Conservation (phyloP, 2,329 filamentous ascomycete species). For the Akanthomyces muscarius region DNA sequence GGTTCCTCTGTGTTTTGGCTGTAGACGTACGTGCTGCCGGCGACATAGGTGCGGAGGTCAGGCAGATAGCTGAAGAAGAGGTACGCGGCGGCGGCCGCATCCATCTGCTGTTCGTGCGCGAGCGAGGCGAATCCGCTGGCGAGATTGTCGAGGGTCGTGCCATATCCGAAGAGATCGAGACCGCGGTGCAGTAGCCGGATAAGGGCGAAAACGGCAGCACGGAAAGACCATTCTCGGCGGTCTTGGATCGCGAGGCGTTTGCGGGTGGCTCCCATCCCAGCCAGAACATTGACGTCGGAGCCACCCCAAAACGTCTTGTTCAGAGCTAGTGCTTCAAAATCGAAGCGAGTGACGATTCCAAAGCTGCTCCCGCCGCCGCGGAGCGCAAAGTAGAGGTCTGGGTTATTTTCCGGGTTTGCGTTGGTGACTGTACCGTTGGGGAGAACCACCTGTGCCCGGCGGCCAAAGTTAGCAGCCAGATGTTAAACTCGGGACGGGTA, state of each 20-base stretch:
- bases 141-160: neutral
- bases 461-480: no score
- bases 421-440: conserved; percentile 35
- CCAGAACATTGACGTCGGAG: neutral
- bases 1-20: neutral
- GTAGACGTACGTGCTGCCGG: neutral
- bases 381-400: conserved; percentile 41
- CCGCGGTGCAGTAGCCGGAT: neutral
- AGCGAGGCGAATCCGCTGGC: neutral
- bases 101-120: neutral
- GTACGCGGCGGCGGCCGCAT: neutral
- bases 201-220: neutral
- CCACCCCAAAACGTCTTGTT: neutral
- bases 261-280: neutral
- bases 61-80: neutral
- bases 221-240: neutral
- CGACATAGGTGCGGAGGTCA: neutral
- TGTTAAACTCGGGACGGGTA: neutral
- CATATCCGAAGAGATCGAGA: neutral
- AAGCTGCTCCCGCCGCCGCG: conserved; percentile 44
- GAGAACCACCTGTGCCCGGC: conserved; percentile 27
- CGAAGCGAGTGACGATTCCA: conserved; percentile 30
- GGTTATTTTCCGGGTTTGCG: conserved; percentile 30
- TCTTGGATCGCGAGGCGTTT: neutral
- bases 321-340: neutral